Base-by-base conservation (phyloP, 2,329 filamentous ascomycete genomes). In the Fusarium sarcochroum region DNA sequence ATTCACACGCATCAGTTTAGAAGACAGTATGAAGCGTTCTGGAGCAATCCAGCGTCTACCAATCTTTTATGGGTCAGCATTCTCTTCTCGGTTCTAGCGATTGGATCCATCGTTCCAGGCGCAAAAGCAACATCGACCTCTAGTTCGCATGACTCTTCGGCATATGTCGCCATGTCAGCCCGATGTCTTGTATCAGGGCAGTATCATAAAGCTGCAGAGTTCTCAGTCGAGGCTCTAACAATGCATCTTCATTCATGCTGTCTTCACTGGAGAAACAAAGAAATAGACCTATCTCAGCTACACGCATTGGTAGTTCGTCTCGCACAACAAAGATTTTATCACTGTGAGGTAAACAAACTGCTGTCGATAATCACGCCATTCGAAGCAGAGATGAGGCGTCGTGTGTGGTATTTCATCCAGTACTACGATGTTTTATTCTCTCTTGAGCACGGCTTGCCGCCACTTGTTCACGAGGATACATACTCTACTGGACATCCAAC, bases 21-120 rank as follows among this genome's bases (percentile, higher is more conserved):
- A 6, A 54, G 62, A 38, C 66, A 69, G 14, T 70, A 63, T 17
- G 55, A 70, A 13, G 37, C 20, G 4, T 70, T 69, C 32, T 70
- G 66, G 66, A 14, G 45, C 1, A 13, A 21, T 5, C 41, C 58
- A 3, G 17, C 17, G 6, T 27, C 48, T 18, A 17, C 18, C 0
- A 37, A 46, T 14, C 15, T 58, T 2, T 34, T 69, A 1, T 70
- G 67, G 67, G 7, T 60, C 17, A 69, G 67, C n/a, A 55, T 67
- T 1, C 2, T 69, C 7, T 67, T 69, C n/a, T 69, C 67, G 2
- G 20, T 56, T 8, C n/a, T 68, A 1, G 14, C 56, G 1, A 52
- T 49, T n/a, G 57, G 61, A 11, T 14, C 21, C 34, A 18, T 30
- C n/a, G 35, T 69, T 5, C 4, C 48, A 4, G 25, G n/a, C 1